Evolutionary conservation across 257 asterid genomes (phyloP).

Genomic region (Craterostigma plantagineum): DNA sequence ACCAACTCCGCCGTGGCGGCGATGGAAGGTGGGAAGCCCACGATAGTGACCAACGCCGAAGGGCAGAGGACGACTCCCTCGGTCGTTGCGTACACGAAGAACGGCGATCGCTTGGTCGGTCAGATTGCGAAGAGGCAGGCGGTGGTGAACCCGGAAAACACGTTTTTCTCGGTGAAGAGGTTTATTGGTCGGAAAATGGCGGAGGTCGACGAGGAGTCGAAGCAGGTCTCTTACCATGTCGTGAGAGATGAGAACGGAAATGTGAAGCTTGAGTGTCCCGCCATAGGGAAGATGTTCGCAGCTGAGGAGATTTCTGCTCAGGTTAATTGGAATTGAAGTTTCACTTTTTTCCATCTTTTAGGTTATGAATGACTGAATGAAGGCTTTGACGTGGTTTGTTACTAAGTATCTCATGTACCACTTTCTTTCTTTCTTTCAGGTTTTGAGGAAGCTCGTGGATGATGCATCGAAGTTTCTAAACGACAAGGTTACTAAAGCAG

Average conservation of each 20-base stretch:
- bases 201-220: slow-evolving; percentile 67
- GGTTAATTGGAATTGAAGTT: slow-evolving; percentile 13
- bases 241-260: slow-evolving; percentile 68
- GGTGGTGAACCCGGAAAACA: slow-evolving; percentile 58
- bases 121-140: slow-evolving; percentile 73
- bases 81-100: slow-evolving; percentile 59
- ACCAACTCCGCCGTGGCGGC: slow-evolving; percentile 76
- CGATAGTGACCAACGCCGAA: slow-evolving; percentile 54
- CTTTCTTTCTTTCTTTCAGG: slow-evolving; percentile 15
- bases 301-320: slow-evolving; percentile 86
- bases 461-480: slow-evolving; percentile 47
- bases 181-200: slow-evolving; percentile 66
- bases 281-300: slow-evolving; percentile 53
- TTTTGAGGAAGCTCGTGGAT: slow-evolving; percentile 65
- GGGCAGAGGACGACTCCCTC: slow-evolving; percentile 74
- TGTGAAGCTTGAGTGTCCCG: slow-evolving; percentile 66
- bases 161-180: slow-evolving; percentile 61
- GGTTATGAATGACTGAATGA: neutral
- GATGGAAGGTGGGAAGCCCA: slow-evolving; percentile 77
- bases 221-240: slow-evolving; percentile 54
- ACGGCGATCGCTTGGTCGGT: slow-evolving; percentile 54
- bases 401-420: neutral
- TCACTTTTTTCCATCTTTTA: no score
- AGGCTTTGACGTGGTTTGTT: no score
- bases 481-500: slow-evolving; percentile 48